These are phyloP conservation scores for Alternaria sp. DNA, from an alignment of 2,329 filamentous ascomycete species.

Conservation along the genomic window DNA sequence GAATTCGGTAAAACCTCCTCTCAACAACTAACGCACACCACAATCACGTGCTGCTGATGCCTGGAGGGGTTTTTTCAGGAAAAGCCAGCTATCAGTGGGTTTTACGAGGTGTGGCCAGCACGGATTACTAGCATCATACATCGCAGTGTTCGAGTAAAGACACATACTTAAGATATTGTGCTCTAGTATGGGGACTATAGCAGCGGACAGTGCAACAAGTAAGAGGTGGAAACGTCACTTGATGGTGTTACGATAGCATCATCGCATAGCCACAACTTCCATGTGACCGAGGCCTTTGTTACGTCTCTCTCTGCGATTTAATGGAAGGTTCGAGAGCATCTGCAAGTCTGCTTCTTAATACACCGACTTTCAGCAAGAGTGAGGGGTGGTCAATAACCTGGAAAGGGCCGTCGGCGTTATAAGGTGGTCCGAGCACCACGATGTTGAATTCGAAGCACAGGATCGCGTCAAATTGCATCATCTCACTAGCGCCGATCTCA, in stretches of 20 bases:
- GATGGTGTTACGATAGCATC: not conserved
- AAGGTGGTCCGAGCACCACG: conserved; percentile 5
- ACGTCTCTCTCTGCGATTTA: not conserved
- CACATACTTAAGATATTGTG: not conserved
- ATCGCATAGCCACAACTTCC: not conserved
- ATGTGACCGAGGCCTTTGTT: not conserved
- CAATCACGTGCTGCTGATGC: not conserved
- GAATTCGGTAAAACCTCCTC: not conserved
- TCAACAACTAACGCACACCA: not conserved
- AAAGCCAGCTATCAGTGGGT: not conserved
- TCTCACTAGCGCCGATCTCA: conserved; percentile 19
- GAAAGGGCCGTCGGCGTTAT: not conserved
- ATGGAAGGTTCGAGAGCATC: not conserved
- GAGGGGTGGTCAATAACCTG: not conserved
- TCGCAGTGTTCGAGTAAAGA: conserved; percentile 10
- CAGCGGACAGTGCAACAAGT: not conserved
- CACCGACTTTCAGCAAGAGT: not conserved
- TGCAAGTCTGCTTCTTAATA: not conserved
- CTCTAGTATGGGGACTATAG: not conserved
- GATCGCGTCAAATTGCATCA: conserved; percentile 30
- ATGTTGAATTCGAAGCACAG: conserved; percentile 14
- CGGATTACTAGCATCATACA: conserved; percentile 3
- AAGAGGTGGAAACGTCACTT: not conserved
- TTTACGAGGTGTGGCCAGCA: not conserved
- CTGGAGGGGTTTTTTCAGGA: not conserved